A percentile compares a stretch with the other conserved stretches of the same genome.
Evolutionary conservation across 805 yeast genomes (phyloP).

Genomic region (Myxozyma geophila): DNA sequence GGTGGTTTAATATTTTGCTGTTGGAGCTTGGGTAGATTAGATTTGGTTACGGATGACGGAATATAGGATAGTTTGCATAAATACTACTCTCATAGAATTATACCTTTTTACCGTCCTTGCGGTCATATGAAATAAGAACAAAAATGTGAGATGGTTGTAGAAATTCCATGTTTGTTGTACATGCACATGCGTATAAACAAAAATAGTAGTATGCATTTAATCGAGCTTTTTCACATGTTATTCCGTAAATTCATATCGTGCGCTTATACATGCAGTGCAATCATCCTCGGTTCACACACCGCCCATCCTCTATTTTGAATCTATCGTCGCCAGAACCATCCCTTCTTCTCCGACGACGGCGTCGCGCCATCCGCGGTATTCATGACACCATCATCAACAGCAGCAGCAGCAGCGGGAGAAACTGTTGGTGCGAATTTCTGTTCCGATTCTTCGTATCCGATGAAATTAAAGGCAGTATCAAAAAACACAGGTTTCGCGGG

Average conservation of each 20-base stretch:
- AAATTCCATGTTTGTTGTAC: too few relatives aligned
- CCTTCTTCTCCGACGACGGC: conserved; percentile 16
- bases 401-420: conserved; percentile 3
- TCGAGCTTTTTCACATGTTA: too few relatives aligned
- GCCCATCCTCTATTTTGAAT: neutral
- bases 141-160: too few relatives aligned
- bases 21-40: neutral
- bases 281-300: too few relatives aligned
- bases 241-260: too few relatives aligned
- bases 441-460: conserved; percentile 43
- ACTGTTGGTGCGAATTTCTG: neutral
- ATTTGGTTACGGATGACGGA: neutral
- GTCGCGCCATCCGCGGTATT: neutral
- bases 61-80: neutral
- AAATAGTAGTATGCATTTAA: too few relatives aligned
- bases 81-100: too few relatives aligned
- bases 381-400: neutral
- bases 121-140: too few relatives aligned
- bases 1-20: neutral
- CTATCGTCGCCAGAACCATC: conserved; percentile 35
- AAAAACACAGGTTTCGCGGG: conserved; percentile 87
- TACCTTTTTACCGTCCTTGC: too few relatives aligned
- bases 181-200: neutral
- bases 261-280: too few relatives aligned
- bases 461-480: conserved; percentile 86